A percentile compares a stretch with the other conserved stretches of the same genome.
Conservation (phyloP, 352 stramenopile genomes). For the Pythium grandisporangium region DNA sequence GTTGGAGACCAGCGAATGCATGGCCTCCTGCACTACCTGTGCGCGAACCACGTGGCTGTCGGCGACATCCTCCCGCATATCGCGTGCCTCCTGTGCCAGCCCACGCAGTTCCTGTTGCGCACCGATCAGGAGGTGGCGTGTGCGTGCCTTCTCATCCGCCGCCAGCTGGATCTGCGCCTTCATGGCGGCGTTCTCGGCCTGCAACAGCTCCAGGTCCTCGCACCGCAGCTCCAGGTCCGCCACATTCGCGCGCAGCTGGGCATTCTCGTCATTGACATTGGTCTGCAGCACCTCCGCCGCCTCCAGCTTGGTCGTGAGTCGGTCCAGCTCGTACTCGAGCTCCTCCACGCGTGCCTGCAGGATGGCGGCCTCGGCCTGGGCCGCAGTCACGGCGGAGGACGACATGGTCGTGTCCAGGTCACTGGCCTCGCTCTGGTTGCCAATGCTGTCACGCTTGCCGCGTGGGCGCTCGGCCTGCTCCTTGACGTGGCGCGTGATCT, state of each 20-base stretch:
- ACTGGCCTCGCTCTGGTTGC: slow-evolving; percentile 2
- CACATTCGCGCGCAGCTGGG: slow-evolving; percentile 32
- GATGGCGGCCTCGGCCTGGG: slow-evolving; percentile 26
- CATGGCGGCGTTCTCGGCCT: slow-evolving; percentile 41
- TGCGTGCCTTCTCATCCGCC: slow-evolving; percentile 28
- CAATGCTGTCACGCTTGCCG: slow-evolving; percentile 14
- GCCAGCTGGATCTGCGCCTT: slow-evolving; percentile 27
- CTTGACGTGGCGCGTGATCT: slow-evolving; percentile 47
- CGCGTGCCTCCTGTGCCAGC: slow-evolving; percentile 26
- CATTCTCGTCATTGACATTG: slow-evolving; percentile 70
- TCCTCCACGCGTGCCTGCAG: slow-evolving; percentile 53
- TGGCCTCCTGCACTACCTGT: slow-evolving; percentile 23
- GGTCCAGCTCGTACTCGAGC: slow-evolving; percentile 63
- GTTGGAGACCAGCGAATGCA: slow-evolving; percentile 31
- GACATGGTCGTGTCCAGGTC: too few relatives aligned
- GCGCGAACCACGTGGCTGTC: slow-evolving; percentile 21
- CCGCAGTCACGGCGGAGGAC: too few relatives aligned
- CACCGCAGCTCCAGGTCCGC: slow-evolving; percentile 33
- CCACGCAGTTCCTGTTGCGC: slow-evolving; percentile 20
- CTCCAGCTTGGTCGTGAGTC: slow-evolving; percentile 51
- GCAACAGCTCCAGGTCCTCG: slow-evolving; percentile 38
- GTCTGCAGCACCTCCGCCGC: slow-evolving; percentile 41
- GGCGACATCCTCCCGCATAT: slow-evolving; percentile 29
- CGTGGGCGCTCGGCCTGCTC: slow-evolving; percentile 29
- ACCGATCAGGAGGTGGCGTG: slow-evolving; percentile 22